Percentiles rank a stretch among this genome's conserved stretches.
Conservation (phyloP, 805 yeast species). For the Yarrowia deformans region DNA sequence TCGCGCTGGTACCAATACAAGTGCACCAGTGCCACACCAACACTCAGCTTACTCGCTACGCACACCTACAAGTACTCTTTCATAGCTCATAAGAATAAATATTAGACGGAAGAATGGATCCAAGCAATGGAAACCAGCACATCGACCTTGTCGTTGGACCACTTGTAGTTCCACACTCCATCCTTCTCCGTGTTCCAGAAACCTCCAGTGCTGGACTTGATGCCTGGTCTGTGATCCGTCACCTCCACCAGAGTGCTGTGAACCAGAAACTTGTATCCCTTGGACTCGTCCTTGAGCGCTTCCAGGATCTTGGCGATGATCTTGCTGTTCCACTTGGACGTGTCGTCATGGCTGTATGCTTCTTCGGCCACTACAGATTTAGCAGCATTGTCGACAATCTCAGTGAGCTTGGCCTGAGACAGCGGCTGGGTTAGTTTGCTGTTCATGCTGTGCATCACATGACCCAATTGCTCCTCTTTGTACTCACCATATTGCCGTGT, state of each 20-base stretch:
- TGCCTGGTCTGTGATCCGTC: slow-evolving; percentile 44
- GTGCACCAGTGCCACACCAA: neutral
- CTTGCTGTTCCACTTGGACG: slow-evolving; percentile 41
- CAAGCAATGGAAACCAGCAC: slow-evolving; percentile 45
- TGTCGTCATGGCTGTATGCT: slow-evolving; percentile 40
- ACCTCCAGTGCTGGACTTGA: slow-evolving; percentile 43
- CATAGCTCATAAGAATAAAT: neutral
- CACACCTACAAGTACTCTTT: neutral
- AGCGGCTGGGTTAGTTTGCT: slow-evolving; percentile 27
- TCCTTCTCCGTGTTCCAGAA: slow-evolving; percentile 46
- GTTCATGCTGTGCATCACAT: neutral
- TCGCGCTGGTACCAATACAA: too few species aligned
- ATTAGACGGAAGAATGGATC: slow-evolving; percentile 41
- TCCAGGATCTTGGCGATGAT: slow-evolving; percentile 40
- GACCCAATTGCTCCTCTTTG: neutral
- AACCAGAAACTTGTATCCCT: slow-evolving; percentile 44
- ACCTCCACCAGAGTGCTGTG: slow-evolving; percentile 42
- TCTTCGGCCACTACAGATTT: neutral
- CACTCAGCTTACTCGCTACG: neutral
- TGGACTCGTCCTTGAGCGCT: slow-evolving; percentile 40
- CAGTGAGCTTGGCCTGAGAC: slow-evolving; percentile 1
- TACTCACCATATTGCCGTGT: slow-evolving; percentile 35
- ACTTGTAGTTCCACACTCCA: slow-evolving; percentile 45
- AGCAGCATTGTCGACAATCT: slow-evolving; percentile 9
- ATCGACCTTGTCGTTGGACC: slow-evolving; percentile 42